Evolutionary conservation across 306 rosid species (phyloP).

Genomic region (Senna siamea): DNA sequence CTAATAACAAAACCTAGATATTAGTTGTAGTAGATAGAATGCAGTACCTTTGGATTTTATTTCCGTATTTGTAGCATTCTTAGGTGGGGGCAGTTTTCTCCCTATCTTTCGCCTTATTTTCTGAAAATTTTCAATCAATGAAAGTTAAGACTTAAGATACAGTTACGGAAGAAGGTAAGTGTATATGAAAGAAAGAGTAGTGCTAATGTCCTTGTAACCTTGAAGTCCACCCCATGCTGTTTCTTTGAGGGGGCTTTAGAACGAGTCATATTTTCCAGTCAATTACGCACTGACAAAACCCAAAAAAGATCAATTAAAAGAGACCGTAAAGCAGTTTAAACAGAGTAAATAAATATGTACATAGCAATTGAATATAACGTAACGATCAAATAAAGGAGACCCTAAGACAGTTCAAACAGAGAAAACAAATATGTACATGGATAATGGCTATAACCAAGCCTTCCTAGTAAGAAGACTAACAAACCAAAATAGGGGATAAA

Average conservation of each 20-base stretch:
- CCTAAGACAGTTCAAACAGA: background rate
- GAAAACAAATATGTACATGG: background rate
- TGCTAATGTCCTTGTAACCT: constrained; percentile 45
- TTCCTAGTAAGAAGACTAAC: background rate
- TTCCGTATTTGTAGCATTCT: constrained; percentile 81
- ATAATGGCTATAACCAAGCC: background rate
- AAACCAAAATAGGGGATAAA: background rate
- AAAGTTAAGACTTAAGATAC: background rate
- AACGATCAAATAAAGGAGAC: background rate
- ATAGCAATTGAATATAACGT: background rate
- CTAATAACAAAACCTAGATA: constrained; percentile 10
- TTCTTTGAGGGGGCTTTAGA: constrained; percentile 65
- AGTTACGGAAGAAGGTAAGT: background rate
- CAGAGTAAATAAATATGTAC: background rate
- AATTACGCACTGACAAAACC: background rate
- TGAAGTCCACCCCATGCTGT: constrained; percentile 75
- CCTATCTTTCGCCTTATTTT: constrained; percentile 89
- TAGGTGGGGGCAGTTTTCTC: constrained; percentile 82
- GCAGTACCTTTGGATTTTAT: constrained; percentile 77
- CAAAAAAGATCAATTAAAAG: background rate
- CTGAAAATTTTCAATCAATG: constrained; percentile 41
- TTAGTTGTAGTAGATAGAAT: background rate
- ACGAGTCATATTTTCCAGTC: constrained; percentile 56
- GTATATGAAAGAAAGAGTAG: background rate
- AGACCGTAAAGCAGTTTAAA: background rate